A percentile compares a stretch with the other conserved stretches of the same genome.
Conservation (phyloP, 1,284 basidiomycete genomes). For the Sphaerobolus stellatus region DNA sequence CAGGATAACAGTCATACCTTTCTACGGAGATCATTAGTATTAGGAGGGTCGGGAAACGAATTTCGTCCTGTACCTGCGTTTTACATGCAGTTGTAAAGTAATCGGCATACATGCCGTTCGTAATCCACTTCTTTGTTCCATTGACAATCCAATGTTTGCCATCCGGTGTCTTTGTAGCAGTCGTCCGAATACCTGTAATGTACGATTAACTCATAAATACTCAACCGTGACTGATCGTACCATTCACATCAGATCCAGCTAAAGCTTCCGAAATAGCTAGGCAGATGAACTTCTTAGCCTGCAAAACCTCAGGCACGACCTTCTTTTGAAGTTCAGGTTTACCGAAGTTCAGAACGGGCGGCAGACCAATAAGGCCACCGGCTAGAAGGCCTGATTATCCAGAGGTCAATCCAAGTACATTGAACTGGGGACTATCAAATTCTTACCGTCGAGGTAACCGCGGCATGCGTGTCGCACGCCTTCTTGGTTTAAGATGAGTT, state of each 20-base stretch:
- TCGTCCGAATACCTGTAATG: conserved; percentile 73
- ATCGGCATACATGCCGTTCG: conserved; percentile 80
- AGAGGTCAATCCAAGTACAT: no score
- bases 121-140: conserved; percentile 92
- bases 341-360: conserved; percentile 83
- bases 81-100: conserved; percentile 73
- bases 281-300: conserved; percentile 77
- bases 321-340: conserved; percentile 72
- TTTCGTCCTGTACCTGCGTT: conserved; percentile 50
- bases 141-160: conserved; percentile 85
- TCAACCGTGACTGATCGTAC: no score
- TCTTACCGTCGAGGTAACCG: conserved; percentile 75
- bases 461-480: conserved; percentile 74
- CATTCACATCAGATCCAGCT: conserved; percentile 88
- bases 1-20: conserved; percentile 84
- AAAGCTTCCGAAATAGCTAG: conserved; percentile 88
- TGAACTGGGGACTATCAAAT: no score
- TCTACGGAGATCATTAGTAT: no score
- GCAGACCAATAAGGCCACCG: conserved; percentile 77
- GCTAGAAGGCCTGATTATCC: conserved; percentile 64
- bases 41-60: no score
- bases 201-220: no score
- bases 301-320: conserved; percentile 78
- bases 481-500: conserved; percentile 87
- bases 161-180: conserved; percentile 83